Base-by-base conservation (phyloP, 495 filamentous ascomycete species). In the Recurvomyces mirabilis region DNA sequence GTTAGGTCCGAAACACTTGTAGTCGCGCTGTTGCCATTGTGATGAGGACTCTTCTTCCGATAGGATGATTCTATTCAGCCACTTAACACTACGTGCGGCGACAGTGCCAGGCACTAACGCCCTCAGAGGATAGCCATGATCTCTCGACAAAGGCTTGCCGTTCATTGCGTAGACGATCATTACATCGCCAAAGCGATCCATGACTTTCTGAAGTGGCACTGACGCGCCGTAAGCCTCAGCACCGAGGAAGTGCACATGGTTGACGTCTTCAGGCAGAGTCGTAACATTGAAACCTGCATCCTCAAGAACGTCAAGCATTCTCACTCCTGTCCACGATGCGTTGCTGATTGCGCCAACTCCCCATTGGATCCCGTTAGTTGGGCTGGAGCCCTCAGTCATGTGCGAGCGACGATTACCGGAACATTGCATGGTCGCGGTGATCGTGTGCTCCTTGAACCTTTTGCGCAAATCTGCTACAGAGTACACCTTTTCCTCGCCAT, bases 401-500 rank as follows among this genome's bases (percentile, higher is more conserved):
- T 81, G 72, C 24, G 67, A 70, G 0, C 78, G 61, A 4, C 78
- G 65, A 55, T 78, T 81, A 3, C 78, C 78, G 28, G 71, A 72
- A 55, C 78, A 82, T 24, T 76, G 74, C 12, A 81, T 48, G 6
- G 69, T 64, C 0, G 71, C 71, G 0, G 77, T 75, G n/a, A 81
- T 68, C 19, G 58, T 71, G 42, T 74, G 61, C 28, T 63, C 55
- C 20, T 66, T 61, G 54, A 79, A 80, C 23, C 65, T 63, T 6
- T 59, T 49, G 24, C 64, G 68, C 22, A 79, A 55, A 32, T 78
- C 76, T 11, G 62, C 61, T 31, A 81, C 53, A 14, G 66, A 69
- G 25, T 79, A 74, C 4, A 37, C 49, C 47, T 60, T 64, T n/a
- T 55, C 63, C 21, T 69, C 64, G 20, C 77, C 75, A 45, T 73